Percentiles rank a stretch among this genome's conserved stretches.
These are phyloP conservation scores for Parastagonospora avenae DNA, from an alignment of 2,329 filamentous ascomycete species.

Conservation along the genomic window DNA sequence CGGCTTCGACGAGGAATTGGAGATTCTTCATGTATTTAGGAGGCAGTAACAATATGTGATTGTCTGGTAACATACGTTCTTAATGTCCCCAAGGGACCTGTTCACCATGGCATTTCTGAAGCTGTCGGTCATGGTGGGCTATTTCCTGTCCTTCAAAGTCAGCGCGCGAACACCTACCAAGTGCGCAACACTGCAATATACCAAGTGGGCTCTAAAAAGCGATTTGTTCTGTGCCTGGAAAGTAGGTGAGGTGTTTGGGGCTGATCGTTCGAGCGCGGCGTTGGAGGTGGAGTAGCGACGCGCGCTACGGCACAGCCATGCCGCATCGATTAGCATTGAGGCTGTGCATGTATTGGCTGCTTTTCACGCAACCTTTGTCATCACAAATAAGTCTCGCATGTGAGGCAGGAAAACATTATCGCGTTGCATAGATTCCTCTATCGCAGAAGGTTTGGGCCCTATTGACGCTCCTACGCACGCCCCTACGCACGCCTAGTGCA, in stretches of 20 bases:
- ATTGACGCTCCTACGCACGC: background rate
- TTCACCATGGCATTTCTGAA: conserved; percentile 69
- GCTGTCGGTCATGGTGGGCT: conserved; percentile 46
- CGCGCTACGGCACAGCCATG: conserved; percentile 16
- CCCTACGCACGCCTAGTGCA: conserved; percentile 8
- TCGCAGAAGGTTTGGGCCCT: background rate
- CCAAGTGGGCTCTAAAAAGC: background rate
- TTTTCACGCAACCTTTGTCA: background rate
- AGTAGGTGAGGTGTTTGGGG: conserved; percentile 5
- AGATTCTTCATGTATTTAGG: conserved; percentile 69
- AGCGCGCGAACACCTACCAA: background rate
- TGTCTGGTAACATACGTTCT: conserved; percentile 66
- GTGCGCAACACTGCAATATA: background rate
- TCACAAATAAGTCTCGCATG: background rate
- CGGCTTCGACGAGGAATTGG: conserved; percentile 83
- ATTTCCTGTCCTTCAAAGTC: background rate
- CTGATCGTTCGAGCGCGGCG: conserved; percentile 7
- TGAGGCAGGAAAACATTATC: background rate
- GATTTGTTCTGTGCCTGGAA: background rate
- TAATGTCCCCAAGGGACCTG: conserved; percentile 84
- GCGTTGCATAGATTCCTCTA: background rate
- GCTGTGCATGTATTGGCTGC: conserved; percentile 20
- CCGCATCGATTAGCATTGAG: conserved; percentile 15
- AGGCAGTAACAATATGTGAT: background rate
- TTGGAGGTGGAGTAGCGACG: conserved; percentile 10